Evolutionary conservation across 371 early-diverging fungal genomes (phyloP).

Genomic region (Gilbertella persicaria): DNA sequence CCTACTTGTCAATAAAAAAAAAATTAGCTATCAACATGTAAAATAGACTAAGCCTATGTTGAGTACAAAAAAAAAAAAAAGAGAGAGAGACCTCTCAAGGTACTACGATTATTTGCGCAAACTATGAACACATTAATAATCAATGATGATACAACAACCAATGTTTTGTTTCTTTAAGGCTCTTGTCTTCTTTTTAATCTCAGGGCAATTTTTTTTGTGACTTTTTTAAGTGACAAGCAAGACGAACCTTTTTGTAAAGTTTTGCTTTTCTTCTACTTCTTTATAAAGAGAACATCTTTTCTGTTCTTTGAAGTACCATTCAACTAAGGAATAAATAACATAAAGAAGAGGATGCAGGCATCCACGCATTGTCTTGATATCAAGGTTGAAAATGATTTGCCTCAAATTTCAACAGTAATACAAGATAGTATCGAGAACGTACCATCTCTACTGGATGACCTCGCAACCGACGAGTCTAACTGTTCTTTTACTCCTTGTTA

Average conservation of each 20-base stretch:
- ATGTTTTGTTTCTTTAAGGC: not conserved
- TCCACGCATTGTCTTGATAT: constrained; percentile 15
- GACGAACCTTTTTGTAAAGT: not conserved
- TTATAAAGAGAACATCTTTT: not conserved
- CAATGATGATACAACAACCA: too few relatives aligned
- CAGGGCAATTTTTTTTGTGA: constrained; percentile 8
- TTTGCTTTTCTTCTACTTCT: constrained; percentile 5
- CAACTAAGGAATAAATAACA: not conserved
- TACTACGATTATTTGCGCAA: too few relatives aligned
- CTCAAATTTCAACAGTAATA: not conserved
- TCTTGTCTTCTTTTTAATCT: constrained; percentile 1
- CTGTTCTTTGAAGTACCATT: not conserved
- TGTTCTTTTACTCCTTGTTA: constrained; percentile 10
- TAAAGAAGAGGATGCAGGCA: constrained; percentile 32
- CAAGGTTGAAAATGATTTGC: not conserved
- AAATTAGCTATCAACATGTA: too few relatives aligned
- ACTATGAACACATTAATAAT: too few relatives aligned
- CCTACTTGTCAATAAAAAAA: too few relatives aligned
- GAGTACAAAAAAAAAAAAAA: too few relatives aligned
- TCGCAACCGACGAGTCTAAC: constrained; percentile 11
- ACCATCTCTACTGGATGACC: constrained; percentile 1
- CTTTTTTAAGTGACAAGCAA: constrained; percentile 3
- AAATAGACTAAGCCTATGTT: too few relatives aligned
- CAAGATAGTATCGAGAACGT: not conserved
- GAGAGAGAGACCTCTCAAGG: too few relatives aligned